These are phyloP conservation scores for Stellera chamaejasme DNA, from an alignment of 345 rosid genomes.

Conservation along the genomic window DNA sequence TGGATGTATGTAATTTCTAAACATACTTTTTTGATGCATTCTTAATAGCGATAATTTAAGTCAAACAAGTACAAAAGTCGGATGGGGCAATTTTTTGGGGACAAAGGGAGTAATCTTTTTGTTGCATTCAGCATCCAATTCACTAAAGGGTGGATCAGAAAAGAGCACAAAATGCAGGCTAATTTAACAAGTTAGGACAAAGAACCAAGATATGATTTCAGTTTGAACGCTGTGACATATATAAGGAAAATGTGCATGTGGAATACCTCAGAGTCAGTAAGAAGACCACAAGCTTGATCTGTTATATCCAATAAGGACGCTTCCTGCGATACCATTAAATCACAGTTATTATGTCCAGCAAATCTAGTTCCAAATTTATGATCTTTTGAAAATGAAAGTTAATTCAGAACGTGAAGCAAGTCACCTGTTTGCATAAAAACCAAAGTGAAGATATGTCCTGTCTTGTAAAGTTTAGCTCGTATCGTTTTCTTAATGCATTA, in stretches of 20 bases:
- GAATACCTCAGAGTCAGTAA: conserved; percentile 66
- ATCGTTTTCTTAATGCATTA: conserved; percentile 46
- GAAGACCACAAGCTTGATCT: conserved; percentile 84
- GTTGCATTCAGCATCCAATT: too few species aligned
- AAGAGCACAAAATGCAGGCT: too few species aligned
- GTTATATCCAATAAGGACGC: conserved; percentile 77
- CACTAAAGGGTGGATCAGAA: too few species aligned
- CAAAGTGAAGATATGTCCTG: conserved; percentile 80
- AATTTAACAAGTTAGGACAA: too few species aligned
- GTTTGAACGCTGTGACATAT: neutral
- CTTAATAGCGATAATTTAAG: too few species aligned
- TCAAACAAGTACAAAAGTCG: too few species aligned
- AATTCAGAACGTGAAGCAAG: conserved; percentile 5
- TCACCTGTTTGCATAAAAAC: conserved; percentile 92
- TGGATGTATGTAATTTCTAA: too few species aligned
- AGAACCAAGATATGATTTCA: neutral
- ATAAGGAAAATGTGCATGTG: conserved; percentile 1
- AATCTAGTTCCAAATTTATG: neutral
- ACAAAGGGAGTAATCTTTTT: too few species aligned
- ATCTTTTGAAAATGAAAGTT: conserved; percentile 1
- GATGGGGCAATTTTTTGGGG: too few species aligned
- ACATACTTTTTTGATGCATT: too few species aligned
- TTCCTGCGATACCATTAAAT: conserved; percentile 46
- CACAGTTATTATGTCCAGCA: too few species aligned
- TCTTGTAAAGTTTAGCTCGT: conserved; percentile 55